Percentiles rank a stretch among this genome's conserved stretches.
Conservation (phyloP, 2,329 filamentous ascomycete genomes). For the Fusarium foetens region DNA sequence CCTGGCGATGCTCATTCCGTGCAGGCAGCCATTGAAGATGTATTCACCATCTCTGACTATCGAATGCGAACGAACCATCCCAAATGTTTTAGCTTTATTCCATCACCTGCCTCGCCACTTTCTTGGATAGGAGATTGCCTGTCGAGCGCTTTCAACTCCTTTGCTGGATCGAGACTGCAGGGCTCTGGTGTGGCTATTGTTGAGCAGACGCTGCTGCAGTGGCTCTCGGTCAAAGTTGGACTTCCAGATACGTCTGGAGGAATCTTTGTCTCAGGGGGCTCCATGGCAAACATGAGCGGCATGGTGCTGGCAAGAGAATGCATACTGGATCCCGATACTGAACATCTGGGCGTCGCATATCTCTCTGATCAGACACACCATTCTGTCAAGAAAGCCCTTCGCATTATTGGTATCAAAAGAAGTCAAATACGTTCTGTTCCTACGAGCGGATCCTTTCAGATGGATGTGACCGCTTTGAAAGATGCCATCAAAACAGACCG, state of each 20-base stretch:
- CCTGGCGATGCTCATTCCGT: not conserved
- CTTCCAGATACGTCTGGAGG: constrained; percentile 7
- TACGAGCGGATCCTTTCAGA: not conserved
- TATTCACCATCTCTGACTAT: constrained; percentile 4
- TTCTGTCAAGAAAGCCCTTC: constrained; percentile 7
- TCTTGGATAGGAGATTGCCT: constrained; percentile 15
- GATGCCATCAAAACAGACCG: not conserved
- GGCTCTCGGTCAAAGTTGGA: constrained; percentile 5
- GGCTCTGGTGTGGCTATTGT: constrained; percentile 8
- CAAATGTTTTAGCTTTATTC: constrained; percentile 7
- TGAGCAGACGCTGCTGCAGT: constrained; percentile 8
- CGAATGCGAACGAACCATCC: constrained; percentile 19
- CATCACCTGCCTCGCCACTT: not conserved
- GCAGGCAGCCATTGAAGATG: constrained; percentile 1
- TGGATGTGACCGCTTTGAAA: not conserved
- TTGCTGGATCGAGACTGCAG: constrained; percentile 7
- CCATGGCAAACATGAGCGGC: constrained; percentile 23
- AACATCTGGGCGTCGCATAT: constrained; percentile 1
- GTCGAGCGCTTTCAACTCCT: constrained; percentile 16
- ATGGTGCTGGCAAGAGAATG: constrained; percentile 13
- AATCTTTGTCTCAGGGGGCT: constrained; percentile 14
- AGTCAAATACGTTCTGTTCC: not conserved
- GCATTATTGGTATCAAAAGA: not conserved
- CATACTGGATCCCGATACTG: not conserved
- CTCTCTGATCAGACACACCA: constrained; percentile 17